Conservation (phyloP, 257 asterid species). For the Solanum sitiens region DNA sequence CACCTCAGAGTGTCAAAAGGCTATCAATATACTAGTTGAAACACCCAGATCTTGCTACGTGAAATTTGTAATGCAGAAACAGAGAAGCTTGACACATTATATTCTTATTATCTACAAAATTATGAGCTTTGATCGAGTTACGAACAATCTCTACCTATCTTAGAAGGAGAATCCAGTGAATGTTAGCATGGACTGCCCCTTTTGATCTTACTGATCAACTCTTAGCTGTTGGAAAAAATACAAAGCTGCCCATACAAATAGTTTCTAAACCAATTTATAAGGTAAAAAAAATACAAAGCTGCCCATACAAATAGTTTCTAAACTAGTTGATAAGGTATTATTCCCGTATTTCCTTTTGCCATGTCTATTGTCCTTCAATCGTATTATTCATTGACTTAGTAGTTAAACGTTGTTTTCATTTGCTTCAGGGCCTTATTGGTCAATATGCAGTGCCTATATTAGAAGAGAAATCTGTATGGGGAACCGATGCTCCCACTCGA, state of each 20-base stretch:
- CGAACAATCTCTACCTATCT: neutral
- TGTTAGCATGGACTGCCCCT: neutral
- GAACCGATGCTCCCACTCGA: slow-evolving; percentile 98
- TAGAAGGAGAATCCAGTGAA: neutral
- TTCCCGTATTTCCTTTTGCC: neutral
- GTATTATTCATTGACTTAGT: slow-evolving; percentile 2
- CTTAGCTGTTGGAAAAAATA: neutral
- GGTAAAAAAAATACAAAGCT: neutral
- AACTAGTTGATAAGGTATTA: neutral
- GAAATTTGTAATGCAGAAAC: neutral
- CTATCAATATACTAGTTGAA: neutral
- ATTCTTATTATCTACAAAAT: neutral
- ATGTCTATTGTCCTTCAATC: neutral
- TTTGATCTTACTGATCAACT: neutral
- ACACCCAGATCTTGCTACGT: neutral
- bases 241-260: neutral
- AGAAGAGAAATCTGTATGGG: slow-evolving; percentile 99
- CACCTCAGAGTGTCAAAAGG: neutral
- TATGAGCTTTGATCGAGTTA: neutral
- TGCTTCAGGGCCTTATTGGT: slow-evolving; percentile 79
- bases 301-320: neutral
- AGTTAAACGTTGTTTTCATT: slow-evolving; percentile 2
- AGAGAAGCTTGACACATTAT: neutral
- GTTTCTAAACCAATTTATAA: neutral
- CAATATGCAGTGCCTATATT: slow-evolving; percentile 96